These are phyloP conservation scores for Solanum hybrid DNA, from an alignment of 305 asterid genomes.

Conservation along the genomic window DNA sequence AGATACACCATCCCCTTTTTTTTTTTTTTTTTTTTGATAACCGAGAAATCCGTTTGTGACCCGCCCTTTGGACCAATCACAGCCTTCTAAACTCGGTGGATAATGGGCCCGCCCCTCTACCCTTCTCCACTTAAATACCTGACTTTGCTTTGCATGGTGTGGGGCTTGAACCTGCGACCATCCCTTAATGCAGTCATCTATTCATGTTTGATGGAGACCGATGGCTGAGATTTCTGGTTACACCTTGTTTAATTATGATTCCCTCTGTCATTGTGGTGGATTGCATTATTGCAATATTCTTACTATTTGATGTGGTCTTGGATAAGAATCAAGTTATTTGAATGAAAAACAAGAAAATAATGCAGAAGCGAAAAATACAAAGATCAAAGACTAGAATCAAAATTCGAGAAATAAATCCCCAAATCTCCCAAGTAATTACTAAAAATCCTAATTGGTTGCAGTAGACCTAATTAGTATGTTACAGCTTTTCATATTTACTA, in stretches of 20 bases:
- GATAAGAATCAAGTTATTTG: not conserved
- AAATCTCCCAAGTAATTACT: not conserved
- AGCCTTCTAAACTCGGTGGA: too few relatives aligned
- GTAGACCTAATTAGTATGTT: not conserved
- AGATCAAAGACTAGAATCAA: not conserved
- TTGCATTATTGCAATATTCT: not conserved
- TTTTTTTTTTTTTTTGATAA: too few relatives aligned
- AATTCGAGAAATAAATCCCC: not conserved
- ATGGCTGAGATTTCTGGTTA: conserved; percentile 7
- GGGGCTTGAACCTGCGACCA: too few relatives aligned
- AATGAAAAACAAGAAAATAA: not conserved
- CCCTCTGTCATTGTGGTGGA: not conserved
- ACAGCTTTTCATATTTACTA: not conserved
- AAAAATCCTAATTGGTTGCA: not conserved
- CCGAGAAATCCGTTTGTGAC: too few relatives aligned
- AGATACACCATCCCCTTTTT: too few relatives aligned
- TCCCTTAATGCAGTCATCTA: not conserved
- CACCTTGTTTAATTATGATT: not conserved
- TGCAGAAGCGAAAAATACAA: not conserved
- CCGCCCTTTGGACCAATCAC: too few relatives aligned
- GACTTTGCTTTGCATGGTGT: too few relatives aligned
- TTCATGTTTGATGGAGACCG: conserved; percentile 6
- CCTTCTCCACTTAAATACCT: too few relatives aligned
- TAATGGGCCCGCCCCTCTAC: too few relatives aligned
- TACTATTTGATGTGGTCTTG: not conserved